Conservation (phyloP, 1,139 yeast species). For the Torulaspora pretoriensis region DNA sequence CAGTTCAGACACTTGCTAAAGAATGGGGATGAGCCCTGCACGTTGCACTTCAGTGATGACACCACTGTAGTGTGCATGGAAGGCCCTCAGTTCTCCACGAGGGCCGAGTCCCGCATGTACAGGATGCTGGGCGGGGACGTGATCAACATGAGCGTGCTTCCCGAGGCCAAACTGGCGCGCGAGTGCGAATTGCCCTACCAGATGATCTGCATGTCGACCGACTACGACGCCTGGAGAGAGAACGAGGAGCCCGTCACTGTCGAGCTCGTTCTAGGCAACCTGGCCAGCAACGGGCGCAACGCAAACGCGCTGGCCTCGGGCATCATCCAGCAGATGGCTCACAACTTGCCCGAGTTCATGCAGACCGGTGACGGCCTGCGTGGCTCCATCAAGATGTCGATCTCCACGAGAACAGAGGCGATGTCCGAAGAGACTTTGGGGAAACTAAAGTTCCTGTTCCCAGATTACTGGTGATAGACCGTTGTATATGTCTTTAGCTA, state of each 20-base stretch:
- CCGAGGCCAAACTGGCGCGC: slow-evolving; percentile 93
- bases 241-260: slow-evolving; percentile 95
- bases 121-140: slow-evolving; percentile 90
- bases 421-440: slow-evolving; percentile 68
- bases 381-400: slow-evolving; percentile 77
- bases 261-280: slow-evolving; percentile 87
- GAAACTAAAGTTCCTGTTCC: slow-evolving; percentile 82
- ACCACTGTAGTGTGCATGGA: slow-evolving; percentile 93
- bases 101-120: slow-evolving; percentile 93
- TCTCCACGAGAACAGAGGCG: slow-evolving; percentile 74
- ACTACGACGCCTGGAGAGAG: slow-evolving; percentile 97
- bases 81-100: slow-evolving; percentile 95
- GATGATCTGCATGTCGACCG: slow-evolving; percentile 98
- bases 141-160: slow-evolving; percentile 93
- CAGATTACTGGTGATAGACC: slow-evolving; percentile 71
- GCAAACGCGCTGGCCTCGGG: slow-evolving; percentile 75
- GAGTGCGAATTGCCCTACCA: slow-evolving; percentile 97
- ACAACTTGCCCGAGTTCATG: slow-evolving; percentile 51
- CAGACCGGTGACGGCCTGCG: slow-evolving; percentile 62
- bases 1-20: slow-evolving; percentile 53
- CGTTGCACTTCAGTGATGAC: slow-evolving; percentile 49
- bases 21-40: slow-evolving; percentile 29
- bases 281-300: slow-evolving; percentile 80
- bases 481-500: not conserved
- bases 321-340: slow-evolving; percentile 62